Evolutionary conservation across 2,329 filamentous ascomycete species (phyloP).

Genomic region (Trichoderma sp.): DNA sequence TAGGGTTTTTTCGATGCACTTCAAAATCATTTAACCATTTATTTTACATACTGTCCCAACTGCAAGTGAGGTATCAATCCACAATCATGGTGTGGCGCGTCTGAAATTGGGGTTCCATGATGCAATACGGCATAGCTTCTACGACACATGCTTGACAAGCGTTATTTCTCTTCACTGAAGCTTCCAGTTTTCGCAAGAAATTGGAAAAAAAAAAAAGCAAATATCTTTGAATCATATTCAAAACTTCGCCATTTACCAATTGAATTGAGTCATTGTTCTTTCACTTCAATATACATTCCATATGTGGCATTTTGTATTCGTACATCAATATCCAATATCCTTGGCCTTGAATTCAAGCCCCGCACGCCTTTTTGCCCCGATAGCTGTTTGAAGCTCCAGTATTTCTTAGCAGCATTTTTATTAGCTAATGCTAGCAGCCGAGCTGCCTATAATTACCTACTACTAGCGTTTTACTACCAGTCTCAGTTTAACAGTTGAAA

Average conservation of each 20-base stretch:
- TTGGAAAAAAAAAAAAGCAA: not conserved
- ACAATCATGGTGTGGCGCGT: not conserved
- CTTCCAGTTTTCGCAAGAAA: not conserved
- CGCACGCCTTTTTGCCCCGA: not conserved
- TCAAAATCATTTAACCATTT: constrained; percentile 11
- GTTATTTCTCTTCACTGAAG: not conserved
- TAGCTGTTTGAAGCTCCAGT: not conserved
- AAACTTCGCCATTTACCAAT: not conserved
- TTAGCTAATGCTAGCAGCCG: not conserved
- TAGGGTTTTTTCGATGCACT: constrained; percentile 22
- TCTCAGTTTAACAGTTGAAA: not conserved
- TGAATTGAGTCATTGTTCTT: not conserved
- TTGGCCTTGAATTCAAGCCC: not conserved
- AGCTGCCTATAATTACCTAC: not conserved
- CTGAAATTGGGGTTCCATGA: not conserved
- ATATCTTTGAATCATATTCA: not conserved
- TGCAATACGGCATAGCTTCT: not conserved
- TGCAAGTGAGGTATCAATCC: not conserved
- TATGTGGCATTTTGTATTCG: not conserved
- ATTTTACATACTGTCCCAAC: not conserved
- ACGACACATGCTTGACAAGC: not conserved
- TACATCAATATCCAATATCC: not conserved
- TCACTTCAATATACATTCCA: not conserved
- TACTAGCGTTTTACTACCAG: not conserved
- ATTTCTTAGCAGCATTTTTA: not conserved